Evolutionary conservation across 202 grass and related monocot genomes (phyloP).

Genomic region (Setaria viridis): DNA sequence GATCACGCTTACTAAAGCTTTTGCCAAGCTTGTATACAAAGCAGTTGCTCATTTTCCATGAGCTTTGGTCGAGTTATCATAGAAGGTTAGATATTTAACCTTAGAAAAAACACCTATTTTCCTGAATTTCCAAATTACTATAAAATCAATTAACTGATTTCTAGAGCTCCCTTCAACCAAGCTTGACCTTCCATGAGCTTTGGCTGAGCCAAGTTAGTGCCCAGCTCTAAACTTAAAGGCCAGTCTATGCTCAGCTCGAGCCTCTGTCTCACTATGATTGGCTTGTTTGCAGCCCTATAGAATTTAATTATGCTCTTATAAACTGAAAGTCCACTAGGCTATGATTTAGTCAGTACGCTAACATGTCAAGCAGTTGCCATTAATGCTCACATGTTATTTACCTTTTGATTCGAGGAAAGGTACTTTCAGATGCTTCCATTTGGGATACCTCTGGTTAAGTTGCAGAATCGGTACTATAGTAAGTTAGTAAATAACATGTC

Average conservation of each 20-base stretch:
- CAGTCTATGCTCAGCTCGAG: neutral
- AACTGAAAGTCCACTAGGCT: conserved; percentile 34
- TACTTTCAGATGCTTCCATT: conserved; percentile 39
- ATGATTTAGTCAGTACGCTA: conserved; percentile 29
- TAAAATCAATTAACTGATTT: neutral
- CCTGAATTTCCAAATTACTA: neutral
- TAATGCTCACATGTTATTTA: conserved; percentile 29
- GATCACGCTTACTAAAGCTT: neutral
- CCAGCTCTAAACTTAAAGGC: neutral
- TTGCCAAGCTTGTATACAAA: neutral
- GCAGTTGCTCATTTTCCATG: neutral
- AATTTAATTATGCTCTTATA: conserved; percentile 27
- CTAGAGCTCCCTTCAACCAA: neutral
- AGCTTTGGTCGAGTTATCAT: neutral
- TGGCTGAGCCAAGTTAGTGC: neutral
- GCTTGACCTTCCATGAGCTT: neutral
- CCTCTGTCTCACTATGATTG: neutral
- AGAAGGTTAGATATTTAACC: neutral
- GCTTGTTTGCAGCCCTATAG: neutral
- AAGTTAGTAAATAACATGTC: conserved; percentile 23
- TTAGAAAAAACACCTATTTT: neutral
- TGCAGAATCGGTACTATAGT: conserved; percentile 36
- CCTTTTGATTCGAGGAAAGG: conserved; percentile 21
- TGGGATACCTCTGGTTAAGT: conserved; percentile 34
- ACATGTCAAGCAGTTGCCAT: conserved; percentile 39